Percentiles rank a stretch among this genome's conserved stretches.
Conservation (phyloP, 768 basidiomycete genomes). For the Russula brevipes region DNA sequence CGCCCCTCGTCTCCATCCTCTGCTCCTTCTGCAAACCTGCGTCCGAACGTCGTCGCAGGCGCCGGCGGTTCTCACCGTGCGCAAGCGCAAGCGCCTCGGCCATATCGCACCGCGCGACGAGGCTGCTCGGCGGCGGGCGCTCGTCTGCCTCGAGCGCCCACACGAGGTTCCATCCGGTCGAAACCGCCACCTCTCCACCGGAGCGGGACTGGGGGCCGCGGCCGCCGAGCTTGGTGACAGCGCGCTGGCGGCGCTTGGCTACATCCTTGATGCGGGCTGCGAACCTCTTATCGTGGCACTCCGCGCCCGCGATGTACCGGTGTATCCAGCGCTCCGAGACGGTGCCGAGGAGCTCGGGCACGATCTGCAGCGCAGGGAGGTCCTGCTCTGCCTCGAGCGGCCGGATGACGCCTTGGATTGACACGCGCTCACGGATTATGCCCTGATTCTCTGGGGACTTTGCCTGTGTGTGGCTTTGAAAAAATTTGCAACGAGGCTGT, state of each 20-base stretch:
- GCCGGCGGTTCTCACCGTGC: conserved; percentile 54
- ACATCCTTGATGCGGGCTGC: conserved; percentile 48
- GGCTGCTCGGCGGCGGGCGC: conserved; percentile 84
- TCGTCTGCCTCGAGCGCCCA: conserved; percentile 77
- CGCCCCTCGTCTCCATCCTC: neutral
- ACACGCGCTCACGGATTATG: conserved; percentile 91
- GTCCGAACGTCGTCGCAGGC: neutral
- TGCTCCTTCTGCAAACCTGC: neutral
- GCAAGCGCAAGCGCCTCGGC: conserved; percentile 66
- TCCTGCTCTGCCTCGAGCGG: conserved; percentile 68
- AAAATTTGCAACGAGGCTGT: neutral
- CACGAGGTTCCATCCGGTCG: conserved; percentile 62
- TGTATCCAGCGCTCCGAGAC: conserved; percentile 69
- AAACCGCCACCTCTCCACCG: conserved; percentile 29
- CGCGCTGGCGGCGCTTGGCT: conserved; percentile 59
- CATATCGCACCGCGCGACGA: conserved; percentile 82
- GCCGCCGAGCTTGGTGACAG: conserved; percentile 40
- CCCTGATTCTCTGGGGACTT: conserved; percentile 42
- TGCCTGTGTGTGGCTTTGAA: neutral
- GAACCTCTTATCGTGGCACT: conserved; percentile 64
- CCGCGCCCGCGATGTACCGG: conserved; percentile 65
- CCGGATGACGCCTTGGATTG: conserved; percentile 68
- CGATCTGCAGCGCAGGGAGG: conserved; percentile 59
- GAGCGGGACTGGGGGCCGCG: neutral
- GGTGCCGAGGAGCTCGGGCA: conserved; percentile 59